Conservation (phyloP, 2,329 filamentous ascomycete species). For the Fusarium beomiforme region DNA sequence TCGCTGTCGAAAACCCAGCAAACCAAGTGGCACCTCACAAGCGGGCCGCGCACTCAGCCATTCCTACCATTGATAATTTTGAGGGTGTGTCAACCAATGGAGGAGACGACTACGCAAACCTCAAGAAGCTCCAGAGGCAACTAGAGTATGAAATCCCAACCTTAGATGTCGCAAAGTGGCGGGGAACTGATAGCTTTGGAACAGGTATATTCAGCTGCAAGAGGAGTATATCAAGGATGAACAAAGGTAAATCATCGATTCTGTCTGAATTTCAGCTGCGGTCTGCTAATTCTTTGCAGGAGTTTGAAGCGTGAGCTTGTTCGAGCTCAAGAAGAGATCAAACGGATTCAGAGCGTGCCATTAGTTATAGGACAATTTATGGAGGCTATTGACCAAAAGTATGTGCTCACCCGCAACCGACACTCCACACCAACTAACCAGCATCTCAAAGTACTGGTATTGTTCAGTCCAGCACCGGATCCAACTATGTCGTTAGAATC, state of each 20-base stretch:
- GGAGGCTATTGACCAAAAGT: constrained; percentile 99
- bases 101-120: constrained; percentile 90
- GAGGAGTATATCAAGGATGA: constrained; percentile 99
- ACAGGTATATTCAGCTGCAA: constrained; percentile 92
- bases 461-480: constrained; percentile 97
- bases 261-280: background rate
- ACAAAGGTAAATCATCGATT: constrained; percentile 71
- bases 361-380: constrained; percentile 99
- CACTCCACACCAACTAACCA: constrained; percentile 6
- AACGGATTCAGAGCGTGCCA: constrained; percentile 97
- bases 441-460: constrained; percentile 82
- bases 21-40: constrained; percentile 80
- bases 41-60: constrained; percentile 81
- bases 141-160: constrained; percentile 73
- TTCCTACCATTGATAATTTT: constrained; percentile 89
- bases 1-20: constrained; percentile 82
- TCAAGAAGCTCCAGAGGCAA: constrained; percentile 97
- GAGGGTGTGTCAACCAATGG: constrained; percentile 84
- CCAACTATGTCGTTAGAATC: constrained; percentile 98
- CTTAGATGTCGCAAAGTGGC: background rate
- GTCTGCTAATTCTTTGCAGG: constrained; percentile 56
- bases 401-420: constrained; percentile 47
- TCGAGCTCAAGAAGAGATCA: constrained; percentile 98
- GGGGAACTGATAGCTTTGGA: constrained; percentile 39
- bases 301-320: constrained; percentile 98